Conservation (phyloP, 106 monocot species). For the Chionographis japonica region DNA sequence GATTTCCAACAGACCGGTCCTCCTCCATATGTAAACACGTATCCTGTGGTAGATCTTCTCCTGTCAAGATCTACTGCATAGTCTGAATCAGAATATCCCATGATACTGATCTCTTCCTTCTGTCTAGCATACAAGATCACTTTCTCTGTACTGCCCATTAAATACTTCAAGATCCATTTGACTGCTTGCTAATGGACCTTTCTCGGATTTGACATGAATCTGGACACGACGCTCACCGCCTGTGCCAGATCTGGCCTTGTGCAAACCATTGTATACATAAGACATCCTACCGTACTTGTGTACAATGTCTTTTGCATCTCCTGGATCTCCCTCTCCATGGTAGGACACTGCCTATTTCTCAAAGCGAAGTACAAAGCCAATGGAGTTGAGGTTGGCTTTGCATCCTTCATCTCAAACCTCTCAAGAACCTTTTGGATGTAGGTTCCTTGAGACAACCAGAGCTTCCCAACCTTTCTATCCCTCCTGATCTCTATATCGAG, state of each 20-base stretch:
- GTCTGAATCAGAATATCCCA: not conserved
- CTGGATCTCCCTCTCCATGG: not conserved
- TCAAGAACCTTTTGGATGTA: constrained; percentile 5
- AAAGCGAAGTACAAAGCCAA: not conserved
- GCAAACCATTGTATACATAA: constrained; percentile 10
- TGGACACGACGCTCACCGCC: not conserved
- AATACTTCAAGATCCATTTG: constrained; percentile 1
- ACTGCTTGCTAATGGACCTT: not conserved
- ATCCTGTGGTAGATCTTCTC: not conserved
- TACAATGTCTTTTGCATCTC: constrained; percentile 1
- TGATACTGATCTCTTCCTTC: not conserved
- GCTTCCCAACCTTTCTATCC: not conserved
- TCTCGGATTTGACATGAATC: constrained; percentile 4
- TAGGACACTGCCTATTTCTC: not conserved
- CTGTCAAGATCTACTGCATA: not conserved
- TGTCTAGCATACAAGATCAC: not conserved
- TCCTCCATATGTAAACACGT: not conserved
- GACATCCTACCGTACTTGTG: not conserved
- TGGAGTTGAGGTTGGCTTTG: not conserved
- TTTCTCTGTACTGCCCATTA: not conserved
- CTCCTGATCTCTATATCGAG: not conserved
- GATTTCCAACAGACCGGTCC: too few relatives aligned
- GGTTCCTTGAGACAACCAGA: not conserved
- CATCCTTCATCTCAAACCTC: not conserved
- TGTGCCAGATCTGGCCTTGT: not conserved